Base-by-base conservation (phyloP, 139 green algal species). In the Zygnema cylindricum region DNA sequence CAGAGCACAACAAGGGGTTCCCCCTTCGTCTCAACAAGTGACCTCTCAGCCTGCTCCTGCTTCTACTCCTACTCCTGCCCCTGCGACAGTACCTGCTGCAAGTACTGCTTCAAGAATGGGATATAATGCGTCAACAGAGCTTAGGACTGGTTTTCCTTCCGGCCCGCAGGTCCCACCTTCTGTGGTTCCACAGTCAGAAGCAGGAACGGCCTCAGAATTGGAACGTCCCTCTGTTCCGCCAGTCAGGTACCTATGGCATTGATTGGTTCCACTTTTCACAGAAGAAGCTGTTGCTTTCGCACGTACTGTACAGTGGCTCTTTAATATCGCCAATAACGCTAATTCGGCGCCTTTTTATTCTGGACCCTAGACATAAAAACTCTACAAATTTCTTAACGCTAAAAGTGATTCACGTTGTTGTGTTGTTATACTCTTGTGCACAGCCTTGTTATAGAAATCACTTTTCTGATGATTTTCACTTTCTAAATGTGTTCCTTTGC, bases 61-160 rank as follows among this genome's bases (percentile, higher is more conserved):
- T 86, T 42, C 82, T 76, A 71, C 82, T 2, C n/a, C 69, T 88
- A 71, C 84, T 25, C 39, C 81, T 86, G 81, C 39, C 32, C 43
- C 32, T 30, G 42, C 55, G 30, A 32, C 39, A 0, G 38, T 41
- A 7, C 21, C 71, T 54, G 71, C 11, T n/a, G 36, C 71, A 43
- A 16, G 11, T 11, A 3, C 71, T 79, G 7, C 49, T 63, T 63
- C 49, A 16, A 63, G 49, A 16, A 63, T 63, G 49, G 7, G 7
- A 63, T 63, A 63, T 16, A 63, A 16, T 63, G 49, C 16, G 7
- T 63, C 49, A 63, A 63, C 49, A 25, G 7, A 63, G 16, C 49
- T 63, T 63, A 16, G 49, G 16, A 63, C 49, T 63, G 49, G 49
- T 63, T 63, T 63, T 63, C 49, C 49, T 63, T 7, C 49, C 16